Base-by-base conservation (phyloP, 129 eudicot species). In the Flaveria brownii region DNA sequence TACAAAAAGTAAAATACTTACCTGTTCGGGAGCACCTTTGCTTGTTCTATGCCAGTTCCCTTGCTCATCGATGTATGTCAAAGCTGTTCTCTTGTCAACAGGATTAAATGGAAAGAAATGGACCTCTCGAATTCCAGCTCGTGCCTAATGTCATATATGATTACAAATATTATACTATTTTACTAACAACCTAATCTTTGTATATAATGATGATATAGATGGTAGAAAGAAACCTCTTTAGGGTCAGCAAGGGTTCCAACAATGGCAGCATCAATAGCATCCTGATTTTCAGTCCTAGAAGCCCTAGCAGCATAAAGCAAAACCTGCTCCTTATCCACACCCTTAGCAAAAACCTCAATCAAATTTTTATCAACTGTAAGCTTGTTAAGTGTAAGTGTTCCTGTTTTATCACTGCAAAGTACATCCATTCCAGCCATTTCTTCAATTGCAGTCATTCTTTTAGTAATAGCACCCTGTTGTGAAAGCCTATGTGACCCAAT, bases 1-100 rank as follows among this genome's bases (percentile, higher is more conserved):
- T 46, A 14, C 3, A 61, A 16, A 9, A 16, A 9, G 75, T 62
- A 33, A 47, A 54, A 16, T 71, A 71, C 9, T 26, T 82, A 90
- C 96, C 96, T 91, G 94, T 79, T 91, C 94, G 2, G 97, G 97
- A 23, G 97, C 97, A 83, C 97, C 97, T 84, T 91, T 91, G 86
- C 97, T 91, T 55, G 97, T 77, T 72, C 97, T 60, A 73, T 91
- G 97, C 97, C 97, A 91, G 83, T 91, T 87, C 16, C 97, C 97
- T 13, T 80, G 77, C 2, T 71, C 69, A 75, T 91, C 97, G 12
- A 91, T 87, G 84, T 88, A 91, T 67, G 97, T 91, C 88, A 91
- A 86, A 68, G 97, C 97, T 9, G 97, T 91, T 81, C 97, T 88
- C 87, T 91, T 91, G 84, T 91, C 97, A 71, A 91, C 97, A 33